A percentile compares a stretch with the other conserved stretches of the same genome.
Evolutionary conservation across 768 basidiomycete species (phyloP).

Genomic region (Kwoniella dendrophila): DNA sequence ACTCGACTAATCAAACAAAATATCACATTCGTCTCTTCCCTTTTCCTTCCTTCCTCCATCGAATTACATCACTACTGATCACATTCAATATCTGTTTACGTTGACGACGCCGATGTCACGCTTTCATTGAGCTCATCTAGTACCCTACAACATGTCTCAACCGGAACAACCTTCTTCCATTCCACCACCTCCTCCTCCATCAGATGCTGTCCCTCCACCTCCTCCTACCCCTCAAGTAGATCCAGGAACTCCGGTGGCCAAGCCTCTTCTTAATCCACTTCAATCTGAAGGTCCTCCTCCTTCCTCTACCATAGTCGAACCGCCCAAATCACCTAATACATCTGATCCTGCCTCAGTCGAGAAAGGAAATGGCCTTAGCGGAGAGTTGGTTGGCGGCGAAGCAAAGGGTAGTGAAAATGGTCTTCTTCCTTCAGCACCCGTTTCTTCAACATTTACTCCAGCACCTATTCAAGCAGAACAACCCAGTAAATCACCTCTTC

Average conservation of each 20-base stretch:
- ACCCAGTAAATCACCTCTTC: conserved; percentile 27
- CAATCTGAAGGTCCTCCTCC: conserved; percentile 38
- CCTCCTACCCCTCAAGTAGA: neutral
- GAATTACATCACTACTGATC: neutral
- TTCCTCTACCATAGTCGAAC: conserved; percentile 46
- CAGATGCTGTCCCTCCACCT: conserved; percentile 17
- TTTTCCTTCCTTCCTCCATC: neutral
- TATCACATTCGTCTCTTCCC: neutral
- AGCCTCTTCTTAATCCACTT: conserved; percentile 49
- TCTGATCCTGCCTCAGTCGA: conserved; percentile 35
- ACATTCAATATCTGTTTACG: neutral
- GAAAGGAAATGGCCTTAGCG: conserved; percentile 23
- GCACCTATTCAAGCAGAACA: conserved; percentile 7
- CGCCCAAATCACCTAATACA: conserved; percentile 41
- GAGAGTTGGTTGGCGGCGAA: conserved; percentile 1
- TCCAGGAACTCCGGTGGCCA: conserved; percentile 13
- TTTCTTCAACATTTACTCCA: neutral
- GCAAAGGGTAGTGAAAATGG: neutral
- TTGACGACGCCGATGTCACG: too few relatives aligned
- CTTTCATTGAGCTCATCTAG: neutral
- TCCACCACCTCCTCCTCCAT: conserved; percentile 25
- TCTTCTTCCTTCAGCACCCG: neutral
- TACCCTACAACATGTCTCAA: conserved; percentile 13
- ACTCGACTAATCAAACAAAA: too few relatives aligned
- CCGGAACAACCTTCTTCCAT: conserved; percentile 1